Evolutionary conservation across 306 rosid species (phyloP).

Genomic region (Dalbergia cochinchinensis): DNA sequence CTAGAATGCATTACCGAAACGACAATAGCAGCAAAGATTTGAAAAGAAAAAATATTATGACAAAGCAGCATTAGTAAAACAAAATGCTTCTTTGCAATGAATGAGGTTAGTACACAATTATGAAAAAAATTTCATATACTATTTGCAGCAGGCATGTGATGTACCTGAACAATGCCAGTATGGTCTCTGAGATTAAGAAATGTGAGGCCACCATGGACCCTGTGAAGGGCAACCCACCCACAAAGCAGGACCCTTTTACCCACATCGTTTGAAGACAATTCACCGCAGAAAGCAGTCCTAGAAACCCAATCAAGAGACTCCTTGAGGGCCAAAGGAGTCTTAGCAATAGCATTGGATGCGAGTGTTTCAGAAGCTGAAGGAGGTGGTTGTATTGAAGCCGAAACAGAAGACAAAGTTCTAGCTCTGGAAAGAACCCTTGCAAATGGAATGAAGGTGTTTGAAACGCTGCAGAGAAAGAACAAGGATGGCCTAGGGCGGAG

Average conservation of each 20-base stretch:
- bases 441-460: conserved; percentile 45
- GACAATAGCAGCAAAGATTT: conserved; percentile 9
- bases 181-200: conserved; percentile 88
- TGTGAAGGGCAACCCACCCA: conserved; percentile 97
- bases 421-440: conserved; percentile 21
- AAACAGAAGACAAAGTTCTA: conserved; percentile 48
- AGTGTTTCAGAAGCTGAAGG: conserved; percentile 56
- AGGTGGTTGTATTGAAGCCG: conserved; percentile 45
- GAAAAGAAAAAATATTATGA: not conserved
- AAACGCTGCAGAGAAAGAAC: conserved; percentile 44
- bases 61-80: not conserved
- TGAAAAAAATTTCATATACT: not conserved
- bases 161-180: conserved; percentile 84
- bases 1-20: conserved; percentile 9
- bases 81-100: conserved; percentile 10
- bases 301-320: conserved; percentile 79
- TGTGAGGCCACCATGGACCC: conserved; percentile 90
- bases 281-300: conserved; percentile 70
- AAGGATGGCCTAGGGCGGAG: conserved; percentile 59
- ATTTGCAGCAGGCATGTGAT: not conserved
- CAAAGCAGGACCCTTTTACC: conserved; percentile 78
- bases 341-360: conserved; percentile 49
- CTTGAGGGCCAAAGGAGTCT: conserved; percentile 37
- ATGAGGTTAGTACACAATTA: not conserved
- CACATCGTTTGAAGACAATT: conserved; percentile 63